A percentile compares a stretch with the other conserved stretches of the same genome.
phyloP scores from a whole-genome alignment of 2,329 filamentous ascomycete genomes.

The Colletotrichum chlorophyti region DNA sequence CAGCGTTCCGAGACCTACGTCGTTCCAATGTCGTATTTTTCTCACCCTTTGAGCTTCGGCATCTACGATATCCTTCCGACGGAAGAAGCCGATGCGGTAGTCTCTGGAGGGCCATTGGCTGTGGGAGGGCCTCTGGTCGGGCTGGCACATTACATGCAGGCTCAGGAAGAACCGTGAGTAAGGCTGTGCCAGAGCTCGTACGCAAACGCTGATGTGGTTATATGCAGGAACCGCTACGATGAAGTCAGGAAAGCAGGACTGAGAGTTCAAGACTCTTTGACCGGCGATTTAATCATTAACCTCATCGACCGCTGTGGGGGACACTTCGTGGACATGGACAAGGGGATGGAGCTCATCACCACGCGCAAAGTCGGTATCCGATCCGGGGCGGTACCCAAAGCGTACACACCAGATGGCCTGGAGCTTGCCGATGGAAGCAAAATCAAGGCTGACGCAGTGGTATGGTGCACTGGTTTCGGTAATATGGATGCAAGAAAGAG shows the following conservation, averaged over 20 bases:
- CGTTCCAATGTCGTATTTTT: conserved; percentile 39
- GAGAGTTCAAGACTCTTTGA: conserved; percentile 16
- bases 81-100: conserved; percentile 32
- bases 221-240: conserved; percentile 16
- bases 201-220: neutral
- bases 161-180: conserved; percentile 24
- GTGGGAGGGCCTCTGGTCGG: conserved; percentile 11
- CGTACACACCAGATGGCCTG: conserved; percentile 37
- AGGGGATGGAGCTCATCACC: conserved; percentile 37
- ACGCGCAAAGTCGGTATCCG: conserved; percentile 38
- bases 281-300: conserved; percentile 25
- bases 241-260: conserved; percentile 3
- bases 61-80: conserved; percentile 36
- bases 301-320: conserved; percentile 41
- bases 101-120: conserved; percentile 11
- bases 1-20: conserved; percentile 44
- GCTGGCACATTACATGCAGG: conserved; percentile 11
- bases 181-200: neutral
- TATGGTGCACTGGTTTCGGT: conserved; percentile 46
- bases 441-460: conserved; percentile 39
- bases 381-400: conserved; percentile 35
- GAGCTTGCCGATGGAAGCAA: conserved; percentile 37
- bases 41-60: conserved; percentile 35
- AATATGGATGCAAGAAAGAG: conserved; percentile 38
- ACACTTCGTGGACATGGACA: conserved; percentile 44